phyloP scores from a whole-genome alignment of 257 asterid genomes.

The Capsicum rhomboideum region DNA sequence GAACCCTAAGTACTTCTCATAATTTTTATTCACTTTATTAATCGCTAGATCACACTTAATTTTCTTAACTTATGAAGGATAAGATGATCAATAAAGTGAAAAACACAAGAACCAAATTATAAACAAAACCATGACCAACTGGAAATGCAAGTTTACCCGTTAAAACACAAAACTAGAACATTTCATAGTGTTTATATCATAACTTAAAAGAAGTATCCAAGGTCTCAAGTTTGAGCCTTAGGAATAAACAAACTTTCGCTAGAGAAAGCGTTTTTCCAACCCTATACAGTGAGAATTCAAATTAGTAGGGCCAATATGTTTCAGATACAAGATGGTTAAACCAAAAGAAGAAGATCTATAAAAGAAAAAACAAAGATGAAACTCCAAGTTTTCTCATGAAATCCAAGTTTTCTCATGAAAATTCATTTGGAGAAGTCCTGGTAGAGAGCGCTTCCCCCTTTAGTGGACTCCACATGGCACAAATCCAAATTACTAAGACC shows the following conservation, averaged over 20 bases:
- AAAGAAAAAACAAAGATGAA: too few species aligned
- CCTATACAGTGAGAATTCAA: neutral
- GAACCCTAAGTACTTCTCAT: neutral
- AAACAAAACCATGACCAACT: neutral
- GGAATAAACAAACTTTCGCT: neutral
- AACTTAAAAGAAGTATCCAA: neutral
- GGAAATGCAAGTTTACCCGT: neutral
- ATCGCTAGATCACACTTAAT: neutral
- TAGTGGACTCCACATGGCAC: neutral
- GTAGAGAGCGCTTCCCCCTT: neutral
- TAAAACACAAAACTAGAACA: neutral
- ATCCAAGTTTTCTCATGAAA: neutral
- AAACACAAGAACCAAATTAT: neutral
- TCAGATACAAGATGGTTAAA: neutral
- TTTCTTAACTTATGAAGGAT: neutral
- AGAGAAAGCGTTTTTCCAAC: neutral
- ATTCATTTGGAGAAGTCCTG: neutral
- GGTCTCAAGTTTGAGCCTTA: neutral
- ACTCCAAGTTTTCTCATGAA: too few species aligned
- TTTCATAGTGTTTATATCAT: neutral
- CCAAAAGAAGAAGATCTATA: too few species aligned
- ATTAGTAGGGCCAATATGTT: neutral
- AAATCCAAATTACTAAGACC: neutral
- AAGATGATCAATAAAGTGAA: neutral
- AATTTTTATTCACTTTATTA: neutral